Conservation (phyloP, 1,284 basidiomycete genomes). For the Inonotus obliquus region DNA sequence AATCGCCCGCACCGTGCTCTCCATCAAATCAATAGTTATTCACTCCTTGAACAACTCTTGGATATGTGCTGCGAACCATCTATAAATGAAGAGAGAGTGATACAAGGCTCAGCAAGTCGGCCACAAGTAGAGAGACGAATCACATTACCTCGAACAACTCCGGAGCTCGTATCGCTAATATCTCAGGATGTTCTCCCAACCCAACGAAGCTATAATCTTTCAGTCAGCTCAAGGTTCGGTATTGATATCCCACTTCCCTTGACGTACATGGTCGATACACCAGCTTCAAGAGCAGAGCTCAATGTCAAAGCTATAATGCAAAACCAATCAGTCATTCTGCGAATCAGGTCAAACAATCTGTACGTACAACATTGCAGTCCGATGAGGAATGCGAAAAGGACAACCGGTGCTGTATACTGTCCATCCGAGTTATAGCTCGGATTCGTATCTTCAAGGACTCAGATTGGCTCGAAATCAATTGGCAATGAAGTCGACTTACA, state of each 20-base stretch:
- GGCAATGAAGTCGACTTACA: conserved; percentile 1
- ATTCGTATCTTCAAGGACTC: conserved; percentile 46
- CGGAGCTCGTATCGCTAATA: conserved; percentile 70
- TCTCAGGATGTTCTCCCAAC: conserved; percentile 75
- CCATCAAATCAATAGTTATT: conserved; percentile 22
- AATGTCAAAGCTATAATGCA: conserved; percentile 52
- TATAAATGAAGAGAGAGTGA: conserved; percentile 23
- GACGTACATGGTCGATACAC: conserved; percentile 76
- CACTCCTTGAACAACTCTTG: conserved; percentile 52
- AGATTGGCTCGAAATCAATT: neutral
- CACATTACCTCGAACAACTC: conserved; percentile 57
- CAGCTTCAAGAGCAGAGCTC: conserved; percentile 69
- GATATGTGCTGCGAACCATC: conserved; percentile 60
- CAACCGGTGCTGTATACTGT: conserved; percentile 72
- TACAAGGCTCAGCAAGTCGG: neutral
- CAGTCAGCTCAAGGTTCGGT: conserved; percentile 7
- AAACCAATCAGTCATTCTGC: neutral
- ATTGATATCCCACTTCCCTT: neutral
- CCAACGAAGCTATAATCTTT: conserved; percentile 62
- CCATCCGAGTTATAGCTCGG: conserved; percentile 70
- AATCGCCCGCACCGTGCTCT: neutral
- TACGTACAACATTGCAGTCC: conserved; percentile 53
- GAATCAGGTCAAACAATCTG: neutral
- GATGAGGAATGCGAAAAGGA: conserved; percentile 80
- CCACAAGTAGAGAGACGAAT: neutral